Base-by-base conservation (phyloP, 1,139 yeast species). In the Geotrichum candidum region DNA sequence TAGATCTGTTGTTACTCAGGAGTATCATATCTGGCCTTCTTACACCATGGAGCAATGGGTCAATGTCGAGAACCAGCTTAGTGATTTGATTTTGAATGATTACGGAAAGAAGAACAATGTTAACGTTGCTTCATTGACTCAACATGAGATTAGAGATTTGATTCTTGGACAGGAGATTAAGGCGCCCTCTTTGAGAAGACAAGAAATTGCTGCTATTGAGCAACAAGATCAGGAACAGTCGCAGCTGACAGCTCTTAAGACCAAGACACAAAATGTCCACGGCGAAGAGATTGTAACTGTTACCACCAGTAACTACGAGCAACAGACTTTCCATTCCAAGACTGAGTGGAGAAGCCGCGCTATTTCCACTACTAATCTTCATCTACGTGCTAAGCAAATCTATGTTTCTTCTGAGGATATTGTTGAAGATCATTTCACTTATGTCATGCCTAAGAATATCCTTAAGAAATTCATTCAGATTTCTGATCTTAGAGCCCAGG, bases 211-310 rank as follows among this genome's bases (percentile, higher is more conserved):
- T 0, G 94, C 88, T 61, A 80, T 90, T 61, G 97, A 90, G 65
- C 83, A 83, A 13, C 79, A 82, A 29, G 78, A 79, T 58, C 74
- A 74, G 51, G 80, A 77, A 35, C 73, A 73, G 23, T 73, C 73
- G 9, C 84, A 83, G 66, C 76, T 86, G 45, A 86, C 95, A 0
- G 96, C 97, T 0, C 80, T 88, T 69, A 92, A 90, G 69, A 85
- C 96, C 0, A 86, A 86, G 61, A 89, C 96, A 0, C 86, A 87
- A 33, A 95, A 91, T 71, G 96, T 90, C 1, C 97, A 92, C 70
- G 99, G 99, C 50, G 99, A 94, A 71, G 96, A 92, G 69, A 92
- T 95, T 70, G 87, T 88, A 51, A 95, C 96, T 0, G 96, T 94
- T 25, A 91, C 98, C 0, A 91, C 99, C 0, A 85, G 95, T 25